Evolutionary conservation across 257 asterid species (phyloP), one percentile per base, ranked within the genome.

Genomic region (Gentiana macrophylla): DNA sequence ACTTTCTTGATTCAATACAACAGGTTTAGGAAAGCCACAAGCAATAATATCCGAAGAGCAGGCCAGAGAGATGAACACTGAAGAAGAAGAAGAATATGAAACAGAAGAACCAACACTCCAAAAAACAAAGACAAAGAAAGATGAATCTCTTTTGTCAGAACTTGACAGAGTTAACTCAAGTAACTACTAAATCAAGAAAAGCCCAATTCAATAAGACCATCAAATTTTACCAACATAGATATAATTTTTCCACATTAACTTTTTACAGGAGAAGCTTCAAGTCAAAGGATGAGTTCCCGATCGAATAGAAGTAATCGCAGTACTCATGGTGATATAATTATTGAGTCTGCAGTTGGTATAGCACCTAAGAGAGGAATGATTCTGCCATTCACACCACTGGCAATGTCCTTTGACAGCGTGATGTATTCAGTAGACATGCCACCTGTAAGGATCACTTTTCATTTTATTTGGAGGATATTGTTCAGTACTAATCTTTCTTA

Each of bases 21-120:
- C 57, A 87, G 98, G 95, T 68, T 79, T 75, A 3, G 94, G 91
- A 55, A 83, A 80, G 70, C 92, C 94, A 61, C 95, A 84, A 75
- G 95, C 95, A 52, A 76, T 76, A 67, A 77, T 91, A 68, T 83
- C 98, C 15, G 83, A 91, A 64, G 95, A 87, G 74, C 79, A 80
- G 56, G 95, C 89, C 33, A 73, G 66, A 64, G 86, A 80, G 64
- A 82, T 83, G 83, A 86, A 81, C 63, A 62, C 34, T 8, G 77
- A 65, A 1, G 59, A 76, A 15, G 79, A 71, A 60, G 89, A 73
- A 50, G 61, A 67, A 10, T 63, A 66, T 24, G 24, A 24, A 24
- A 24, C 24, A 35, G 84, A 63, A 43, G 63, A 70, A 7, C 80
- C 94, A 8, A 71, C 89, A 58, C 73, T 79, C 12, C 59, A 53